Percentiles rank a stretch among this genome's conserved stretches.
These are phyloP conservation scores for Saxispiralis lemnorum DNA, from an alignment of 495 filamentous ascomycete species.

Conservation along the genomic window DNA sequence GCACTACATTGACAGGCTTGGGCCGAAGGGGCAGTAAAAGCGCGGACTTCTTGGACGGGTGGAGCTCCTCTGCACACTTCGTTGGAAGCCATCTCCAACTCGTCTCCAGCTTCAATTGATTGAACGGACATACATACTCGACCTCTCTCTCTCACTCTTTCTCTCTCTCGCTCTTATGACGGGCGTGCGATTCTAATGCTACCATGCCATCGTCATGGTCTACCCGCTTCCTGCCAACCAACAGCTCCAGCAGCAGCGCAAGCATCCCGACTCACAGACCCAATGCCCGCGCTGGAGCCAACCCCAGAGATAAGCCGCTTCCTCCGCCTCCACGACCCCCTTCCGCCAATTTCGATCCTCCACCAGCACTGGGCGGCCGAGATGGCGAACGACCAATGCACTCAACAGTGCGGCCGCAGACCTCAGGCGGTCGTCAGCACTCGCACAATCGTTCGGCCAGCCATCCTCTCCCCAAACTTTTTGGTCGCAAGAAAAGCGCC, in stretches of 20 bases:
- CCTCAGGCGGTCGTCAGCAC: slow-evolving; percentile 1
- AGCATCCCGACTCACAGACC: slow-evolving; percentile 3
- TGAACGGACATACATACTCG: too few relatives aligned
- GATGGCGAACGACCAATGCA: slow-evolving; percentile 5
- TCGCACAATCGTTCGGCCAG: slow-evolving; percentile 14
- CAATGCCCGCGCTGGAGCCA: background rate
- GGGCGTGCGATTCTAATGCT: background rate
- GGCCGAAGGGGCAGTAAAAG: too few relatives aligned
- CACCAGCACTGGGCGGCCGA: slow-evolving; percentile 5
- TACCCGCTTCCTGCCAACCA: slow-evolving; percentile 10
- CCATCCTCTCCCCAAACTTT: slow-evolving; percentile 15
- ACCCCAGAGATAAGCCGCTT: slow-evolving; percentile 10
- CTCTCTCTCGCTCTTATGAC: background rate
- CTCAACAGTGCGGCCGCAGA: slow-evolving; percentile 1
- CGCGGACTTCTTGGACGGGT: too few relatives aligned
- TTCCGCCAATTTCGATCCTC: slow-evolving; percentile 6
- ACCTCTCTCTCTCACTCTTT: too few relatives aligned
- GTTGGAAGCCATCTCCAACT: too few relatives aligned
- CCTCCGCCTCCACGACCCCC: slow-evolving; percentile 8
- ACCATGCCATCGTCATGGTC: slow-evolving; percentile 18
- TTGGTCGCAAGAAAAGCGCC: slow-evolving; percentile 15
- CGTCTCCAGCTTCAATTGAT: too few relatives aligned
- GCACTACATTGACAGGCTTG: too few relatives aligned
- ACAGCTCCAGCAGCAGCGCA: background rate
- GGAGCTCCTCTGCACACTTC: too few relatives aligned